Conservation (phyloP, 108 stramenopile species). For the Skeletonema tropicum region DNA sequence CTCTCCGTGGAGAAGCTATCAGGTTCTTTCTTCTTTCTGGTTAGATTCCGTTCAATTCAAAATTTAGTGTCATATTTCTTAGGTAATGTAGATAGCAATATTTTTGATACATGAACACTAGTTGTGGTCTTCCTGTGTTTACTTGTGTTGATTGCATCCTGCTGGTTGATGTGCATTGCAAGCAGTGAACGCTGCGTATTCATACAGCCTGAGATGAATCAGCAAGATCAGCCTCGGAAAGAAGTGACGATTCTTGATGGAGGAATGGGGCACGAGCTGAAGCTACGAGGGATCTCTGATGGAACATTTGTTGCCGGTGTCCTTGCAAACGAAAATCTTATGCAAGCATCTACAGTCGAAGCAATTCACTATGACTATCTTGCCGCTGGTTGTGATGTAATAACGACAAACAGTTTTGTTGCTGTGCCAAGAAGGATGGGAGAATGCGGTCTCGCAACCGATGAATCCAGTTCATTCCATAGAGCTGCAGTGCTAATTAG, state of each 20-base stretch:
- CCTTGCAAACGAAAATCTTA: constrained; percentile 41
- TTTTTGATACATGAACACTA: too few species aligned
- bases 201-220: neutral
- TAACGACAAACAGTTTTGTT: constrained; percentile 57
- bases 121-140: too few species aligned
- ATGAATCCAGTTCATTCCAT: constrained; percentile 7
- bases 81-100: too few species aligned
- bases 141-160: too few species aligned
- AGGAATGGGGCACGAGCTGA: constrained; percentile 53
- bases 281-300: constrained; percentile 38
- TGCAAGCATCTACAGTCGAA: constrained; percentile 21
- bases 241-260: constrained; percentile 21
- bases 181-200: too few species aligned
- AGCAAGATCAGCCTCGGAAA: neutral
- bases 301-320: constrained; percentile 46
- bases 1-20: too few species aligned
- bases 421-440: constrained; percentile 46
- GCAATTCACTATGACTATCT: constrained; percentile 43
- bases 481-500: constrained; percentile 27
- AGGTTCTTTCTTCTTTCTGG: too few species aligned
- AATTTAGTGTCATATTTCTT: too few species aligned
- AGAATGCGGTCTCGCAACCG: constrained; percentile 33
- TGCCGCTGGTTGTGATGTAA: constrained; percentile 43
- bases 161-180: too few species aligned
- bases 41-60: too few species aligned